phyloP scores from a whole-genome alignment of 345 rosid genomes.

The Populus alba region DNA sequence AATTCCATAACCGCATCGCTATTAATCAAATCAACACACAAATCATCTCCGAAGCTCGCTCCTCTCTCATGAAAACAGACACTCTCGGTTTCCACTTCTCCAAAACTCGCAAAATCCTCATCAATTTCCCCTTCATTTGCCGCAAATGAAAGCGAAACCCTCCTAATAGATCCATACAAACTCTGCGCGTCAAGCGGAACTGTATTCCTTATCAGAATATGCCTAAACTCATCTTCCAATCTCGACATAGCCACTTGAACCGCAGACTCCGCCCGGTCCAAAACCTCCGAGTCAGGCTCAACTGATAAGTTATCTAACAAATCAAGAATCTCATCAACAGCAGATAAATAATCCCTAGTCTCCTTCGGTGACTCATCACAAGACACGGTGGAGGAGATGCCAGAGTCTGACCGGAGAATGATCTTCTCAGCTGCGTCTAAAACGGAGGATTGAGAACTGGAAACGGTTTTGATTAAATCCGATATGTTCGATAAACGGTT shows the following conservation, averaged over 20 bases:
- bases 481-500: slow-evolving; percentile 88
- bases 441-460: slow-evolving; percentile 25
- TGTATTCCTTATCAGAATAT: slow-evolving; percentile 64
- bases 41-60: slow-evolving; percentile 70
- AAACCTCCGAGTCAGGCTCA: slow-evolving; percentile 40
- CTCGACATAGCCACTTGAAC: slow-evolving; percentile 91
- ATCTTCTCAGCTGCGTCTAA: slow-evolving; percentile 69
- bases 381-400: slow-evolving; percentile 19
- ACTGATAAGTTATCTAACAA: slow-evolving; percentile 49
- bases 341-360: slow-evolving; percentile 57
- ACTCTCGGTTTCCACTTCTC: slow-evolving; percentile 56
- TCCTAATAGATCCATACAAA: slow-evolving; percentile 77
- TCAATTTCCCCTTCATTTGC: slow-evolving; percentile 57
- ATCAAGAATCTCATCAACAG: slow-evolving; percentile 72
- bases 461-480: slow-evolving; percentile 51
- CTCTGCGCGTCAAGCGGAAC: slow-evolving; percentile 77
- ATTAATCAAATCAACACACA: slow-evolving; percentile 74
- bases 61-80: slow-evolving; percentile 81
- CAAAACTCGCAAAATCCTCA: slow-evolving; percentile 74
- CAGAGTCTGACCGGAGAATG: slow-evolving; percentile 46
- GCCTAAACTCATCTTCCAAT: slow-evolving; percentile 89
- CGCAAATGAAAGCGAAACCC: slow-evolving; percentile 60
- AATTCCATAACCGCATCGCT: slow-evolving; percentile 55
- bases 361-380: slow-evolving; percentile 80
- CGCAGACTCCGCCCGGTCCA: slow-evolving; percentile 81